phyloP scores from a whole-genome alignment of 78 protist species.

The Guillardia theta region DNA sequence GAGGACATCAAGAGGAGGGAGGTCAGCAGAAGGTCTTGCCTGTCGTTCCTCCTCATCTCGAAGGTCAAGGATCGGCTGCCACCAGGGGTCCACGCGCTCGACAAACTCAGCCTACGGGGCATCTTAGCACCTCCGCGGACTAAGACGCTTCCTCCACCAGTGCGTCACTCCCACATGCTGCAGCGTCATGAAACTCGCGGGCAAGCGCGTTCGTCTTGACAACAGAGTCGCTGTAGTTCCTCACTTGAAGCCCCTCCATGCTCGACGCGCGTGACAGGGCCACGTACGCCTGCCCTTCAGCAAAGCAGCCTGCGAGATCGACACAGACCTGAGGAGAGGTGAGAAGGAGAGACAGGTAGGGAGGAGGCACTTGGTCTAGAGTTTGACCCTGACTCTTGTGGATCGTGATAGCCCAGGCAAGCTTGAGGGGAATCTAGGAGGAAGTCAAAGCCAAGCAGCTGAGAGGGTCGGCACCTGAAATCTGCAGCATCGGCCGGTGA shows the following conservation, averaged over 20 bases:
- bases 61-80: not conserved
- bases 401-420: constrained; percentile 92
- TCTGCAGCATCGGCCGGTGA: not conserved
- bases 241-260: not conserved
- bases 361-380: constrained; percentile 53
- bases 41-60: no score
- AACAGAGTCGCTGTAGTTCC: not conserved
- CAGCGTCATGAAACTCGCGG: not conserved
- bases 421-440: constrained; percentile 79
- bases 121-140: no score
- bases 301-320: constrained; percentile 68
- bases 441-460: no score
- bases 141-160: no score
- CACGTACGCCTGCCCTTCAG: constrained; percentile 88
- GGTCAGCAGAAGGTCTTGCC: no score
- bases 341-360: no score
- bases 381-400: constrained; percentile 93
- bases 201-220: not conserved
- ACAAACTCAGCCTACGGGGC: no score
- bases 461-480: not conserved
- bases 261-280: constrained; percentile 79
- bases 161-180: not conserved
- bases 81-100: not conserved
- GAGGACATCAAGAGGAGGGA: no score
- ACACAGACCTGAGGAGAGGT: constrained; percentile 45